Evolutionary conservation across 148 eudicot genomes (phyloP), one percentile per base, ranked within the genome.

Genomic region (Cornus florida): DNA sequence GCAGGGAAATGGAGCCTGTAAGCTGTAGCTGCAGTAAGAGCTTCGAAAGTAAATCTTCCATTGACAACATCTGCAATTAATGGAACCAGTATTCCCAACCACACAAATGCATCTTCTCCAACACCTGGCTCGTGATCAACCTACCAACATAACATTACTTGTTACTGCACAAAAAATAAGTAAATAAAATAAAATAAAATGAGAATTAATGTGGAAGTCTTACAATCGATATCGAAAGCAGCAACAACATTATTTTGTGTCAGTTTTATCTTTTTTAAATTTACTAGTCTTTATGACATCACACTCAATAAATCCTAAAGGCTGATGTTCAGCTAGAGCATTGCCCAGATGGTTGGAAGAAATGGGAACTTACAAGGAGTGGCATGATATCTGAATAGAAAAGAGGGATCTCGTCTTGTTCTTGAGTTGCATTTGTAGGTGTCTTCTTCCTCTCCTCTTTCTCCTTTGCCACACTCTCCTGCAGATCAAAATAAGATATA

Each of bases 311-410:
- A 67, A 17, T 67, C 71, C 39, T 65, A 64, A 62, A 64, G 22
- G 9, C 57, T 41, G 48, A n/a, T 74, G n/a, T 74, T 22, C 28
- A 20, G 20, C 9, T 0, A 17, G 28, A 75, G 3, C 17, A 75
- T 38, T 75, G 5, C 6, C 56, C 41, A 16, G 31, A 48, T 68
- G 11, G 19, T 39, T 28, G 39, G 41, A 17, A 74, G 12, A 48
- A 32, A 13, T 22, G 7, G 41, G 67, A 39, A 66, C 91, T 87
- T 87, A 97, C 99, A 7, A 97, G 99, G 62, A 97, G 90, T 1
- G 97, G 98, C 99, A 97, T 92, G 78, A 94, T 80, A 84, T 94
- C 98, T 6, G 95, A 84, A 82, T 97, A 94, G 83, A 97, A 92
- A 32, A 97, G 87, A 48, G 99, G 81, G 38, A 91, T 85, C 24